Evolutionary conservation across 306 rosid genomes (phyloP).

Genomic region (Clitoria ternatea): DNA sequence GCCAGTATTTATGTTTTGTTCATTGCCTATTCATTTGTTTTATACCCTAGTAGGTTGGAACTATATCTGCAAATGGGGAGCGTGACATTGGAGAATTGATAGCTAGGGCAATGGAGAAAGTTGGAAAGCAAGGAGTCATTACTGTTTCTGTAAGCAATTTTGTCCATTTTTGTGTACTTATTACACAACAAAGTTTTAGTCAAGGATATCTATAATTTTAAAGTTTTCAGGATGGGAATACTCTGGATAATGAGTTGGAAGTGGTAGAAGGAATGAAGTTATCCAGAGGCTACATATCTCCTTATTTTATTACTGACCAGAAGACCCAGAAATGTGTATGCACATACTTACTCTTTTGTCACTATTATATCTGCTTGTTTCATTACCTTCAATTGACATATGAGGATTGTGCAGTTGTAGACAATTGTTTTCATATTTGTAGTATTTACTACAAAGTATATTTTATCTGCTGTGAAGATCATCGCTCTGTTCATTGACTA

Average conservation of each 20-base stretch:
- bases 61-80: slow-evolving; percentile 96
- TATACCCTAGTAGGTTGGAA: slow-evolving; percentile 61
- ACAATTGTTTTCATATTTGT: neutral
- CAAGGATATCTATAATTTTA: slow-evolving; percentile 18
- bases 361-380: slow-evolving; percentile 2
- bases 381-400: neutral
- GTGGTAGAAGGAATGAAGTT: slow-evolving; percentile 98
- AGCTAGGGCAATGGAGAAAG: slow-evolving; percentile 97
- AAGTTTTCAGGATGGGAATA: slow-evolving; percentile 78
- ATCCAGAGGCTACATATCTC: slow-evolving; percentile 80
- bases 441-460: neutral
- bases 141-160: slow-evolving; percentile 68
- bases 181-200: neutral
- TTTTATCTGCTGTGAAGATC: neutral
- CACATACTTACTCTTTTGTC: slow-evolving; percentile 16
- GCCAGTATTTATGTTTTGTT: neutral
- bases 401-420: neutral
- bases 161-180: slow-evolving; percentile 5
- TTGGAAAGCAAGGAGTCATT: slow-evolving; percentile 95
- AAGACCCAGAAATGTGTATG: slow-evolving; percentile 95
- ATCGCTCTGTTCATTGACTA: neutral
- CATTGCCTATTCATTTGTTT: neutral
- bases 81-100: slow-evolving; percentile 84
- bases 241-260: slow-evolving; percentile 90
- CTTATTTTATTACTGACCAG: slow-evolving; percentile 82